phyloP scores from a whole-genome alignment of 2,329 filamentous ascomycete species.

The Fusarium sp. region DNA sequence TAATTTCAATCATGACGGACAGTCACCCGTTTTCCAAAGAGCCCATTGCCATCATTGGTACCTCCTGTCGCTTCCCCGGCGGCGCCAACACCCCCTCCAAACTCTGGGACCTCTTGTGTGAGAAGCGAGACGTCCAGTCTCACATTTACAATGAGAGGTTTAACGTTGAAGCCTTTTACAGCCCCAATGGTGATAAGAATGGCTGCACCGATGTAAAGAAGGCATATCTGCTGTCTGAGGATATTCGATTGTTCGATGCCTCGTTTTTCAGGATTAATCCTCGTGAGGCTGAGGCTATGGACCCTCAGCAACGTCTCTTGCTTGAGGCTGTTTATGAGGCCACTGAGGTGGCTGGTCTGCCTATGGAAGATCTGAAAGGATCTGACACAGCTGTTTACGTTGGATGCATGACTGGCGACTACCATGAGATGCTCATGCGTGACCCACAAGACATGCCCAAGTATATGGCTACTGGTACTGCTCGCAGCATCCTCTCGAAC shows the following conservation, averaged over 20 bases:
- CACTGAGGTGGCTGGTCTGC: background rate
- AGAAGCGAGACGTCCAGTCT: background rate
- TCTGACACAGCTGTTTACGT: slow-evolving; percentile 1
- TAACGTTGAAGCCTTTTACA: slow-evolving; percentile 13
- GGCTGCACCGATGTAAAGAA: slow-evolving; percentile 5
- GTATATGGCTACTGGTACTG: slow-evolving; percentile 8
- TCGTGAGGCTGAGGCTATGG: slow-evolving; percentile 7
- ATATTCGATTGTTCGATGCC: slow-evolving; percentile 42
- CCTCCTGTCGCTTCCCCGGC: slow-evolving; percentile 54
- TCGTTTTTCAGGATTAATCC: slow-evolving; percentile 9
- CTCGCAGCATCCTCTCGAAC: background rate
- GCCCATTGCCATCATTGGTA: slow-evolving; percentile 56
- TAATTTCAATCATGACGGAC: background rate
- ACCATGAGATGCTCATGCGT: slow-evolving; percentile 12
- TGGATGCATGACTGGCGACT: background rate
- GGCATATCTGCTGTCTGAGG: slow-evolving; percentile 6
- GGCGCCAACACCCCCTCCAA: slow-evolving; percentile 39
- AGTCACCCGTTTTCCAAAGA: slow-evolving; percentile 34
- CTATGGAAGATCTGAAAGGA: slow-evolving; percentile 4
- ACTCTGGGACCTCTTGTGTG: slow-evolving; percentile 11
- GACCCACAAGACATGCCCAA: slow-evolving; percentile 8
- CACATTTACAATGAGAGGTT: background rate
- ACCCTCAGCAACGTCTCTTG: slow-evolving; percentile 4
- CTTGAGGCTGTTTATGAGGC: slow-evolving; percentile 6
- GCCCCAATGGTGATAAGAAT: background rate